Evolutionary conservation across 306 rosid genomes (phyloP).

Genomic region (Acacia acuminata): DNA sequence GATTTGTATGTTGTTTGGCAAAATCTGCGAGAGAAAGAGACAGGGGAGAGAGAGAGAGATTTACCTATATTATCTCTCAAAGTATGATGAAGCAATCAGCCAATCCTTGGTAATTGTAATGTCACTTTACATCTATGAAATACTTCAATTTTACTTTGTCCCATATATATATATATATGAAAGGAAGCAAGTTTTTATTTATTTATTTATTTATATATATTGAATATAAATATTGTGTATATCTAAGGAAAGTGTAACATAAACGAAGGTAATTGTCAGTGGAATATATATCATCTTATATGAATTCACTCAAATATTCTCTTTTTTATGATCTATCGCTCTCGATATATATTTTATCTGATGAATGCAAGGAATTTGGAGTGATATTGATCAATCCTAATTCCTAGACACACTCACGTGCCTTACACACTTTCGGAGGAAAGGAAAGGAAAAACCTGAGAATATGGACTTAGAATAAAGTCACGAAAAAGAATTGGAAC

Average conservation of each 20-base stretch:
- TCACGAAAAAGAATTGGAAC: constrained; percentile 33
- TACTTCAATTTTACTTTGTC: constrained; percentile 36
- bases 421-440: constrained; percentile 56
- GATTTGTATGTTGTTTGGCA: constrained; percentile 59
- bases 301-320: background rate
- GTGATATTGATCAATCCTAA: constrained; percentile 7
- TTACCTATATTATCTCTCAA: constrained; percentile 46
- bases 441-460: constrained; percentile 37
- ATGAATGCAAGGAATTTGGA: background rate
- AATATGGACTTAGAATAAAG: constrained; percentile 49
- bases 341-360: background rate
- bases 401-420: constrained; percentile 38
- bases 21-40: constrained; percentile 45
- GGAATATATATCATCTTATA: background rate
- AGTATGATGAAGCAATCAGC: constrained; percentile 49
- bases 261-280: background rate
- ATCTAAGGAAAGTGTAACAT: background rate
- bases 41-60: constrained; percentile 34
- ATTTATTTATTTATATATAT: constrained; percentile 24
- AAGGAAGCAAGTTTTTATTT: constrained; percentile 35
- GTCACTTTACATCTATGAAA: constrained; percentile 66
- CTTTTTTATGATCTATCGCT: background rate
- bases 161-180: constrained; percentile 27
- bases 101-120: constrained; percentile 82
- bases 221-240: background rate